Base-by-base conservation (phyloP, 768 basidiomycete species). In the Chalciporus sphaerocephalus region DNA sequence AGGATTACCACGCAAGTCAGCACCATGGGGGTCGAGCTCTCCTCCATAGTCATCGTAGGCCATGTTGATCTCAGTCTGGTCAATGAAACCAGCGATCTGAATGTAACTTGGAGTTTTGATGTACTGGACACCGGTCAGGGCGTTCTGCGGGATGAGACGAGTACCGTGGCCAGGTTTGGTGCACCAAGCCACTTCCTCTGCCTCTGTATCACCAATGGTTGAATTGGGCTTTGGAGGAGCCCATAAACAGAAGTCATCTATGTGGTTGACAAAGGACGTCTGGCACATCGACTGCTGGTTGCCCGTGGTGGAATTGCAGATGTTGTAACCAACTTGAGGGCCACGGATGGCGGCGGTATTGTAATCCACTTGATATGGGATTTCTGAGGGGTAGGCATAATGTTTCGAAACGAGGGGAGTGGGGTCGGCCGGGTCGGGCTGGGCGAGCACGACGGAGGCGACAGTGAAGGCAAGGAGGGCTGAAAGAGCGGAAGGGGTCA, bases 11-110 rank as follows among this genome's bases (percentile, higher is more conserved):
- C 84, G 79, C 44, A 66, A 56, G 61, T 88, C 87, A 50, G 85
- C 84, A 46, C 87, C 86, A 50, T 84, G 81, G 13, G 85, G 79
- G 62, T 89, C 84, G 42, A 88, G 74, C 64, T 91, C 88, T 46
- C 88, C 89, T 52, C 90, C 89, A 23, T 56, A 76, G 55, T 92
- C 89, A 11, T 46, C 62, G 0, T 61, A 10, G 12, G 61, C 46
- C n/a, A 90, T 52, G 65, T 85, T 73, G 51, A 92, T 64, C 37
- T 57, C 48, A 4, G 67, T 68, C 66, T 91, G 86, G 58, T 89
- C 69, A 48, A 83, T 69, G 64, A 73, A 79, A 8, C 85, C 89
- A 32, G 73, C 72, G 47, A 85, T 69, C 57, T 80, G 78, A 28
- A 79, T 60, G 54, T 86, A 87, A 47, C 73, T 73, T 1, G 76